Percentiles rank a stretch among this genome's conserved stretches.
Evolutionary conservation across 257 asterid species (phyloP).

Genomic region (Fraxinus quadrangulata): DNA sequence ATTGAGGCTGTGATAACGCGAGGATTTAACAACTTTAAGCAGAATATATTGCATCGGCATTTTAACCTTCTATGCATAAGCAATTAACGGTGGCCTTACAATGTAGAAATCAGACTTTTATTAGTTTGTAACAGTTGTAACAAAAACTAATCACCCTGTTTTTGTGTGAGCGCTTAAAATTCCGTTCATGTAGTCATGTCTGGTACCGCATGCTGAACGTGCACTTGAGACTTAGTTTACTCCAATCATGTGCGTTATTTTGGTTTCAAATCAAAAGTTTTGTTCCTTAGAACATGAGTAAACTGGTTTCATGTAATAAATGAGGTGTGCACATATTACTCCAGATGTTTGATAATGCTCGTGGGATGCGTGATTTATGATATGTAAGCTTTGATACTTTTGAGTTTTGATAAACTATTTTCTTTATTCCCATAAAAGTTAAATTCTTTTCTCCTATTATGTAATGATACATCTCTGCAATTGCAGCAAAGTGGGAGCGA

Average conservation of each 20-base stretch:
- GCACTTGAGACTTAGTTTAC: too few relatives aligned
- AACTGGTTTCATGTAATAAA: conserved; percentile 7
- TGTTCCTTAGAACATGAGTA: background rate
- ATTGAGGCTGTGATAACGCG: conserved; percentile 26
- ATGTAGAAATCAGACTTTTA: conserved; percentile 22
- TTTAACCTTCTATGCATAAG: conserved; percentile 21
- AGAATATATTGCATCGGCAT: conserved; percentile 17
- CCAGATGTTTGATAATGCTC: background rate
- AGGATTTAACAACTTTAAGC: background rate
- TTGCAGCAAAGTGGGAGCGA: background rate
- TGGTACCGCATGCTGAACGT: background rate
- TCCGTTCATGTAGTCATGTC: background rate
- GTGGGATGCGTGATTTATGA: background rate
- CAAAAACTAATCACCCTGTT: conserved; percentile 3
- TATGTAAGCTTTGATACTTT: background rate
- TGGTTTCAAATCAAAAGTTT: conserved; percentile 14
- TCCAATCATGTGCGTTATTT: conserved; percentile 9
- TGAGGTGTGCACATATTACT: background rate
- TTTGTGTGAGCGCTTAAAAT: background rate
- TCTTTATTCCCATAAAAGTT: background rate
- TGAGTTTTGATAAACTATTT: background rate
- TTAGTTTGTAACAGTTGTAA: conserved; percentile 15
- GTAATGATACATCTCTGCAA: background rate
- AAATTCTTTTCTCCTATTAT: background rate
- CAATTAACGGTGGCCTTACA: conserved; percentile 20